Percentiles rank a stretch among this genome's conserved stretches.
Evolutionary conservation across 2,329 filamentous ascomycete genomes (phyloP).

Genomic region (Calonectria pseudoturangicola): DNA sequence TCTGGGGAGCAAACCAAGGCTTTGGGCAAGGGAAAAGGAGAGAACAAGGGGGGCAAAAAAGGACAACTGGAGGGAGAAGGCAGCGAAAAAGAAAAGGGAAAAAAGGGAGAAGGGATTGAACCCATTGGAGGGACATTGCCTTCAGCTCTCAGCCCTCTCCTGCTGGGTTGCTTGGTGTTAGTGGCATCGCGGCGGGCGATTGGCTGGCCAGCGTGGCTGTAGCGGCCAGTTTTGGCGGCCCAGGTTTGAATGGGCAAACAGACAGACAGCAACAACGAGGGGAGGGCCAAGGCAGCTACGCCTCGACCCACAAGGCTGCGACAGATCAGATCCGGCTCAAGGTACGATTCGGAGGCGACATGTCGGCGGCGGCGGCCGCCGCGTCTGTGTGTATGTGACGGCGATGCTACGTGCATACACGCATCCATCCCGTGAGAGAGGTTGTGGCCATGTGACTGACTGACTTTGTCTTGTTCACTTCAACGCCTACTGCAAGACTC

Average conservation of each 20-base stretch:
- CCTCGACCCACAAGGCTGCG: slow-evolving; percentile 30
- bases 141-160: slow-evolving; percentile 15
- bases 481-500: too few species aligned
- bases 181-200: slow-evolving; percentile 1
- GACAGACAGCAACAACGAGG: background rate
- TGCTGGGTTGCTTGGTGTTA: background rate
- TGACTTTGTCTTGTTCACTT: too few species aligned
- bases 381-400: background rate
- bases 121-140: slow-evolving; percentile 1
- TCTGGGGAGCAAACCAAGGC: background rate
- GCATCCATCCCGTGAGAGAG: too few species aligned
- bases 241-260: background rate
- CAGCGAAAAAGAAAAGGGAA: background rate
- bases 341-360: too few species aligned
- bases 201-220: slow-evolving; percentile 36
- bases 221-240: slow-evolving; percentile 32
- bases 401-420: too few species aligned
- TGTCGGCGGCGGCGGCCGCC: background rate
- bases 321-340: background rate
- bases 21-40: background rate
- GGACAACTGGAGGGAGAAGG: too few species aligned
- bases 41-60: too few species aligned
- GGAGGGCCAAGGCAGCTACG: slow-evolving; percentile 20
- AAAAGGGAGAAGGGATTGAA: background rate
- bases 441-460: too few species aligned